phyloP scores from a whole-genome alignment of 2,329 filamentous ascomycete species.

The Pochonia chlamydosporia region DNA sequence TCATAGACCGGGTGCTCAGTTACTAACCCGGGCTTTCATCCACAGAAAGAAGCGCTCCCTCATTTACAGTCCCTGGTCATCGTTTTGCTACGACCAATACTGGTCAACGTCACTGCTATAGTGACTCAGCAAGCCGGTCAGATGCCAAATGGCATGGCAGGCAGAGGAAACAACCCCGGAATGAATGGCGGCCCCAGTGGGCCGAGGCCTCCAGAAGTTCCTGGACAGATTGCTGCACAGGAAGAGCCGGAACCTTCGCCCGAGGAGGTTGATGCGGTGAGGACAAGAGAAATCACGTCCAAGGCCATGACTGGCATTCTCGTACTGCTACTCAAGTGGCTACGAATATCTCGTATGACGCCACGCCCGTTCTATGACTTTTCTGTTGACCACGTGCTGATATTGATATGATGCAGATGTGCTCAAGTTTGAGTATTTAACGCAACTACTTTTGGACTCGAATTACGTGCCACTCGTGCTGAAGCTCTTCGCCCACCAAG shows the following conservation, averaged over 20 bases:
- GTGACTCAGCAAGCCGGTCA: constrained; percentile 54
- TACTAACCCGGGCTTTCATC: background rate
- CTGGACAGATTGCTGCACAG: constrained; percentile 23
- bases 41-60: constrained; percentile 67
- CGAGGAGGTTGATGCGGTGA: constrained; percentile 76
- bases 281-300: constrained; percentile 78
- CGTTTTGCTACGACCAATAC: constrained; percentile 81
- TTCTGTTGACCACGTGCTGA: background rate
- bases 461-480: constrained; percentile 91
- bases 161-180: constrained; percentile 30
- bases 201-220: constrained; percentile 25
- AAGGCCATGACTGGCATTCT: constrained; percentile 91
- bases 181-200: constrained; percentile 32
- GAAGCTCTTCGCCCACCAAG: constrained; percentile 91
- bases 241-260: constrained; percentile 45
- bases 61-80: constrained; percentile 90
- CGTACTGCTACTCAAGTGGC: constrained; percentile 88
- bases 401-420: constrained; percentile 55
- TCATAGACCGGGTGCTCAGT: no score
- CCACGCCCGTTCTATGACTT: background rate
- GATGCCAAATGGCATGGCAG: constrained; percentile 36
- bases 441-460: constrained; percentile 86
- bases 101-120: constrained; percentile 83
- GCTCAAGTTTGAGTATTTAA: constrained; percentile 92
- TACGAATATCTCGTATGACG: constrained; percentile 81